Evolutionary conservation across 164 flowering plant species (phyloP), one percentile per base, ranked within the genome.

Genomic region (Vitis riparia): DNA sequence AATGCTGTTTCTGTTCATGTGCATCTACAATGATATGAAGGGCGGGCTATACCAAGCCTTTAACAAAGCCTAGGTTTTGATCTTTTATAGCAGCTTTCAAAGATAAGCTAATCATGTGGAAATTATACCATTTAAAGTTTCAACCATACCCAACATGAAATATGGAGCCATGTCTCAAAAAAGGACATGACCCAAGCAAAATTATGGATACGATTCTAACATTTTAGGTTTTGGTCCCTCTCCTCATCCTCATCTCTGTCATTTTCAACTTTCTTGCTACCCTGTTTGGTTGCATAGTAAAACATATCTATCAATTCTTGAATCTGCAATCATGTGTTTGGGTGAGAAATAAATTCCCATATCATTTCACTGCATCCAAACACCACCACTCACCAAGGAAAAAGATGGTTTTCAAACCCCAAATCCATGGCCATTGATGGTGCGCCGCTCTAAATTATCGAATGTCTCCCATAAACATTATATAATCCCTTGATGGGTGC

Each of bases 391-490:
- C 8, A 14, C 14, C n/a, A 53, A 53, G n/a, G 8, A n/a, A 53
- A 53, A 53, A 53, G 56, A 53, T 12, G 2, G 56, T 14, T 53
- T 53, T 6, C 56, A 53, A 13, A 13, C 56, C 56, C 10, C 52
- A 8, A 2, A 13, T 11, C 27, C 29, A 13, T 19, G 12, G 37
- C 3, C 63, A 68, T 12, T 32, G 16, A 55, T 17, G 8, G 59
- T 70, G 73, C 62, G 62, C 67, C 53, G 62, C 63, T 53, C 53
- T n/a, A 23, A 55, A 17, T 49, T 12, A 57, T 57, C 53, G 37
- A 59, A 49, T 59, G 27, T 50, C 58, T 50, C 7, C 32, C 11
- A 61, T 14, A 68, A 68, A 51, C 58, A 51, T 69, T 29, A 17
- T 3, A 69, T 69, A 67, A 67, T 32, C n/a, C 9, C 23, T 29